Conservation (phyloP, 2,329 filamentous ascomycete species). For the Penicillium sp. region DNA sequence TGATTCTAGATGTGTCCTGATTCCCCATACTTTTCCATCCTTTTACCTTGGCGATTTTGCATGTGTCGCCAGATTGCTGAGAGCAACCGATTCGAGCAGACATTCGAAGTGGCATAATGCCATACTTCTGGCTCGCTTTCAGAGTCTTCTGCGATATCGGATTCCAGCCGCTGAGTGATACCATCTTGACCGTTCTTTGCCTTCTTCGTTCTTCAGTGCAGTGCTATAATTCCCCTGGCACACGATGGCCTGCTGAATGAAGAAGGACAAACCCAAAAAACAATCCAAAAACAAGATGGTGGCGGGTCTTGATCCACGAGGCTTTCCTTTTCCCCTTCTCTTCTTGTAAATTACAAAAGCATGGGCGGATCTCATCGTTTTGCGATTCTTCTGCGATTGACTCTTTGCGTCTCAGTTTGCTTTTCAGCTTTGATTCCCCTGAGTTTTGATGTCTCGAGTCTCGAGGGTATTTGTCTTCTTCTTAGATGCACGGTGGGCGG, state of each 20-base stretch:
- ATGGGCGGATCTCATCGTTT: constrained; percentile 30
- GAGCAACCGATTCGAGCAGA: not conserved
- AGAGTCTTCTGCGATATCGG: not conserved
- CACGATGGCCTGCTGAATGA: constrained; percentile 13
- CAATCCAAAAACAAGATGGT: constrained; percentile 11
- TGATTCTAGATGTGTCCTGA: constrained; percentile 22
- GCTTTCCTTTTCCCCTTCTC: constrained; percentile 9
- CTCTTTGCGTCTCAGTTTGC: constrained; percentile 16
- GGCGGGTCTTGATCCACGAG: constrained; percentile 11
- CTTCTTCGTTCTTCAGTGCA: not conserved
- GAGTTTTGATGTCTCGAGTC: no score
- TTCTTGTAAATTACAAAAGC: constrained; percentile 39
- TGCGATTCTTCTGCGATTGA: constrained; percentile 14
- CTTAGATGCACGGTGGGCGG: constrained; percentile 21
- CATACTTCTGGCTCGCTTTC: not conserved
- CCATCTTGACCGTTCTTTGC: not conserved
- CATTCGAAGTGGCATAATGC: not conserved
- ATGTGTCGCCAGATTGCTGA: not conserved
- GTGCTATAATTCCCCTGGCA: constrained; percentile 12
- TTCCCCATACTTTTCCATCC: not conserved
- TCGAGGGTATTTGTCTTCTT: constrained; percentile 10
- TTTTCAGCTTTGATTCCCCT: constrained; percentile 21
- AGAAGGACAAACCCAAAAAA: no score
- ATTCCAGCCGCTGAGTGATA: not conserved
- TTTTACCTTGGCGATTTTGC: not conserved